Base-by-base conservation (phyloP, 495 filamentous ascomycete genomes). In the Articulospora tetracladia region DNA sequence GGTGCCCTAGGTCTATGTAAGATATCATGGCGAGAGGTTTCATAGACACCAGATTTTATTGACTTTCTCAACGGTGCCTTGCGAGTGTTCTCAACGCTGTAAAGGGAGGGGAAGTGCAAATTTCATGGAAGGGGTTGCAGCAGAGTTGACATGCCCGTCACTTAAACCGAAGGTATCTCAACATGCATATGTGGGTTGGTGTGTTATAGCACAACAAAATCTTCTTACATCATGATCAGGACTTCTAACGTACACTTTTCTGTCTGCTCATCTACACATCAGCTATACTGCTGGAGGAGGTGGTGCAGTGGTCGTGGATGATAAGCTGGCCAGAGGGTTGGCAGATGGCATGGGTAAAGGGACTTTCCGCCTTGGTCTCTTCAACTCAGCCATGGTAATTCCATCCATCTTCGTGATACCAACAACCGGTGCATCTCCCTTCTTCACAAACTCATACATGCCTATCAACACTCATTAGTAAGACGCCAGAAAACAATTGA, bases 341-440 rank as follows among this genome's bases (percentile, higher is more conserved):
- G 24, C 1, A 30, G 50, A 3, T 53, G 50, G 50, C 25, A 19
- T 53, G 10, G 57, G 77, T 28, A 80, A 70, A 19, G 86, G 82
- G 25, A 89, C 69, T 74, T 84, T 84, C 66, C 83, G 79, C 75
- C 90, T 81, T 27, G 91, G 86, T 61, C 85, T 83, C 74, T 88
- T 91, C 71, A 97, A 76, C 34, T 86, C 84, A 56, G 90, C 90
- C 68, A 91, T 70, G 32, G 91, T 96, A 12, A 93, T 72, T n/a
- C 90, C 91, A 39, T 82, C 83, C 44, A 99, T 74, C 70, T 96
- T 97, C n/a, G 92, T 97, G 59, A 96, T 82, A 24, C 94, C 94
- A 72, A 99, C 93, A 13, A 95, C 79, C 6, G 94, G 86, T 1
- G 91, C 79, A 67, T 97, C 93, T n/a, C 90, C 91, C 72, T 92